Base-by-base conservation (phyloP, 805 yeast genomes). In the Metschnikowia drakensbergensis region DNA sequence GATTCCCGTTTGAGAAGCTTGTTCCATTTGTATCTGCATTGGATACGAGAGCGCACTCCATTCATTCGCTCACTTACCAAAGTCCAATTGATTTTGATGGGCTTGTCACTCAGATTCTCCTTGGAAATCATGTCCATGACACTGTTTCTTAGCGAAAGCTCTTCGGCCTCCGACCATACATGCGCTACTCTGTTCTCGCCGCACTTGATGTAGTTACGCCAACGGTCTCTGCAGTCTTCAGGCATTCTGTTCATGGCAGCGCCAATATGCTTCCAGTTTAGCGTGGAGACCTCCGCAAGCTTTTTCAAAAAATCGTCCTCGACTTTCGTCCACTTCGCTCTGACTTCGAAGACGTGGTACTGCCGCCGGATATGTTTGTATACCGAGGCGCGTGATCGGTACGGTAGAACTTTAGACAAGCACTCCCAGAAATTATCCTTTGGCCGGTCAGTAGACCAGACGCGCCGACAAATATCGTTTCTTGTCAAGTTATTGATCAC, bases 11-110 rank as follows among this genome's bases (percentile, higher is more conserved):
- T 83, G 46, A 83, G 67, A 5, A 90, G 60, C 67, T 91, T 92
- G 61, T 86, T 86, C 97, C 97, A 92, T 64, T 92, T 92, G 67
- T 92, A 92, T 50, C 98, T 80, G 64, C 97, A 91, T 67, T 92
- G 98, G 54, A 92, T 91, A 57, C 98, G 76, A 1, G 96, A 86
- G 53, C 98, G 77, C 1, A 81, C 74, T 3, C 97, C 97, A 31
- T 88, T 84, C 96, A 92, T 89, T 43, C 79, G 72, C 63, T 92
- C 98, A 60, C 92, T 83, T 3, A 92, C 95, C 4, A 82, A 71
- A 0, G 97, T 91, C 97, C 98, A 92, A 64, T 92, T 92, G 47
- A 91, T 82, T 2, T 75, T 67, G 2, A 79, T 75, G 40, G 54
- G 55, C 53, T 52, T 57, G 28, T 53, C 59, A 6, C 48, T 54